Evolutionary conservation across 1,139 yeast species (phyloP), one percentile per base, ranked within the genome.

Genomic region (Yamadazyma buinensis): DNA sequence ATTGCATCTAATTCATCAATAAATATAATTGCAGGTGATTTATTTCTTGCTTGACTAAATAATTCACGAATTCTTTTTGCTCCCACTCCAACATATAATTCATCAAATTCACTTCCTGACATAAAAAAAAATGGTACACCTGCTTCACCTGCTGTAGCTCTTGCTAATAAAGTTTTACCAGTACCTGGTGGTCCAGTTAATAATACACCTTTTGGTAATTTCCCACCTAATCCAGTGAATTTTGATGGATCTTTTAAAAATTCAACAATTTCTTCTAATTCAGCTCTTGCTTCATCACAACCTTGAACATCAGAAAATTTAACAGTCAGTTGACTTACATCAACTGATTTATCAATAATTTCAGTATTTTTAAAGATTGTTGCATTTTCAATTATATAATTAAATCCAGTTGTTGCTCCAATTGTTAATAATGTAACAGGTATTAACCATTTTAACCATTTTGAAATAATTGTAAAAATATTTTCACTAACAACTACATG

Each of bases 161-260:
- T 77, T 1, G 98, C 98, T 43, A 94, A 74, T 44, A 94, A 68
- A 1, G 99, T 94, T 60, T 94, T 94, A 76, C 99, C 99, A 6
- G 99, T 94, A 64, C 99, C 99, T 26, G 99, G 99, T 26, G 99
- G 99, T 30, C 99, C 99, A 7, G 98, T 92, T 44, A 94, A 70
- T 39, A 94, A 66, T 5, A 94, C 95, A 68, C 99, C 99, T 59
- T 90, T 92, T 38, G 98, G 98, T 48, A 94, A 71, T 59, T 88
- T 88, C 35, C 98, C 99, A 44, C 99, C 99, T 35, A 94, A 72
- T 1, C 95, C 95, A 29, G 97, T 94, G 62, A 88, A 94, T 58
- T 86, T 86, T 15, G 95, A 77, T 12, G 99, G 98, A 55, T 94
- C 97, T 56, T 87, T 88, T 55, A 94, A 75, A 53, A 94, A 94